Base-by-base conservation (phyloP, 306 rosid species). In the Carpinus viminea region DNA sequence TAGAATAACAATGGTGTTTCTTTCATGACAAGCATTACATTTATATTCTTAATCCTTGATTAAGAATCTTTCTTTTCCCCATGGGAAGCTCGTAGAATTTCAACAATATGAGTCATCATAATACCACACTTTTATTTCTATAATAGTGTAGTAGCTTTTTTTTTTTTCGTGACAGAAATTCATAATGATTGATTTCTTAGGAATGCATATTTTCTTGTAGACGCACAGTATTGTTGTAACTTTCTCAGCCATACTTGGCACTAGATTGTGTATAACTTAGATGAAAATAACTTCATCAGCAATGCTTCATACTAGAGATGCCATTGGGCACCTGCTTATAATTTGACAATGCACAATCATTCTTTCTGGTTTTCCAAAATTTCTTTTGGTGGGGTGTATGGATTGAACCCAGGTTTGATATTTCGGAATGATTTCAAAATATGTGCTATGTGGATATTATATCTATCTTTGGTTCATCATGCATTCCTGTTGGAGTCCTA, bases 381-480 rank as follows among this genome's bases (percentile, higher is more conserved):
- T 28, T 68, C 51, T 68, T 38, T 68, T 47, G 28, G 3, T 17
- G 4, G 24, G 51, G 24, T 18, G 50, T 38, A 68, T 62, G 69
- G 31, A 9, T 62, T 31, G 28, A 31, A 62, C 45, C n/a, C 8
- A 28, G 69, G 46, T 4, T 4, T 24, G 15, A 59, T 21, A 59
- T 59, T 36, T 57, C 26, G 41, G 24, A 79, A 41, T 70, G 60
- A 72, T 76, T 53, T 72, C 72, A 48, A 55, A 56, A 45, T 47
- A 24, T 2, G 3, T 73, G 71, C 69, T 13, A 62, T 80, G 62
- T 50, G 56, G 41, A 59, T 59, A 24, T 38, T 72, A 60, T 31
- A 34, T 73, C 54, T 20, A 66, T 68, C 55, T 70, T 68, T 21
- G 59, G 82, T 26, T 68, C n/a, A 15, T 31, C 16, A 31, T 62